Evolutionary conservation across 345 rosid species (phyloP).

Genomic region (Raphanus sativus): DNA sequence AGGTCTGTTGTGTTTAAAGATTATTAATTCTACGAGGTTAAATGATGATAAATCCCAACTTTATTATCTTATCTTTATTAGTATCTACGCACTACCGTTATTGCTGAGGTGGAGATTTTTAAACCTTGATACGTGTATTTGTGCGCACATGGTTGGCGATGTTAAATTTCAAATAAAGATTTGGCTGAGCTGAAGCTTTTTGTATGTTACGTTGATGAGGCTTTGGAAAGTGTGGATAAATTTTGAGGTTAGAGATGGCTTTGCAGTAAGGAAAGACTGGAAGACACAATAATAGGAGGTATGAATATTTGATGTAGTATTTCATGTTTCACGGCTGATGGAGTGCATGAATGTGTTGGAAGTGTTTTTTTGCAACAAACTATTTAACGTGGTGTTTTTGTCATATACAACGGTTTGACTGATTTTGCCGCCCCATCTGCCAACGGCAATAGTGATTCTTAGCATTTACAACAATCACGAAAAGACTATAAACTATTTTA

Average conservation of each 20-base stretch:
- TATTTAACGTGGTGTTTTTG: too few species aligned
- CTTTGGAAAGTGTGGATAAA: neutral
- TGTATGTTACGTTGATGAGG: neutral
- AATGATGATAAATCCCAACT: conserved; percentile 26
- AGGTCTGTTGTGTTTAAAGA: neutral
- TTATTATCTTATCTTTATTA: too few species aligned
- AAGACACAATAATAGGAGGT: neutral
- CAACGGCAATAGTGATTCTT: too few species aligned
- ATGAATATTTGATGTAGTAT: neutral
- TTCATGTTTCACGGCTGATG: neutral
- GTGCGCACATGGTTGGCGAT: neutral
- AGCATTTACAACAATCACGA: too few species aligned
- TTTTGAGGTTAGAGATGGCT: neutral
- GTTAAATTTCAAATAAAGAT: neutral
- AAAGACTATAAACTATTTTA: too few species aligned
- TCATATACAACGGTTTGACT: too few species aligned
- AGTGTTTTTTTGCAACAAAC: neutral
- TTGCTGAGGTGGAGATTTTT: neutral
- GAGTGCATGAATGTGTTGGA: neutral
- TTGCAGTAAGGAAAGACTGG: neutral
- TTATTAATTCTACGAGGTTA: conserved; percentile 19
- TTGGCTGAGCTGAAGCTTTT: neutral
- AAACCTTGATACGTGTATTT: neutral
- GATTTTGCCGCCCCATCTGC: too few species aligned
- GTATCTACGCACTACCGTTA: neutral